These are phyloP conservation scores for Geoglossum cookeanum DNA, from an alignment of 2,329 filamentous ascomycete species.

Conservation along the genomic window DNA sequence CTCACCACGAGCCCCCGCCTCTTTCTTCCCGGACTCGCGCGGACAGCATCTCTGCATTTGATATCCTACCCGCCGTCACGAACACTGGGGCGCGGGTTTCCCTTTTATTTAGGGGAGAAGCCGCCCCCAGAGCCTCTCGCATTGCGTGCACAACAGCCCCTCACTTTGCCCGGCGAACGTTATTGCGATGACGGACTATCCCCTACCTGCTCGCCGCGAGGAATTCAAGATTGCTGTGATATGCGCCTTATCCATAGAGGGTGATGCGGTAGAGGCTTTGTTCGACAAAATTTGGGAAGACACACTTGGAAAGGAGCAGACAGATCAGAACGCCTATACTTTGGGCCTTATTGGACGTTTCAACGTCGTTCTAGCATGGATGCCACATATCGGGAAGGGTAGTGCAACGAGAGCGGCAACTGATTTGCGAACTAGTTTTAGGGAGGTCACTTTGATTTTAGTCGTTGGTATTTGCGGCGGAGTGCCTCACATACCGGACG, in stretches of 20 bases:
- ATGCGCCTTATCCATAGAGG: not conserved
- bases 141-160: not conserved
- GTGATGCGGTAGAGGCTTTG: not conserved
- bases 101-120: not conserved
- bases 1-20: too few species aligned
- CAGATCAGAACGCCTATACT: too few species aligned
- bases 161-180: not conserved
- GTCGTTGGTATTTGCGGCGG: conserved; percentile 25
- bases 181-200: not conserved
- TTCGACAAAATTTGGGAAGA: not conserved
- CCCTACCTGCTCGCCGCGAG: not conserved
- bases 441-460: conserved; percentile 17
- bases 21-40: not conserved
- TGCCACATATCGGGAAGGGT: too few species aligned
- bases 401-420: conserved; percentile 14
- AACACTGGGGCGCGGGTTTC: not conserved
- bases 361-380: too few species aligned
- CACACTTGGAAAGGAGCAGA: too few species aligned
- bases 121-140: not conserved
- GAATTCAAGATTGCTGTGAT: not conserved
- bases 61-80: not conserved
- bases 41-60: not conserved
- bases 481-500: conserved; percentile 10
- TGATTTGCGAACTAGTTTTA: conserved; percentile 19
- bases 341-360: too few species aligned